Evolutionary conservation across 345 rosid genomes (phyloP).

Genomic region (Conringia planisiliqua): DNA sequence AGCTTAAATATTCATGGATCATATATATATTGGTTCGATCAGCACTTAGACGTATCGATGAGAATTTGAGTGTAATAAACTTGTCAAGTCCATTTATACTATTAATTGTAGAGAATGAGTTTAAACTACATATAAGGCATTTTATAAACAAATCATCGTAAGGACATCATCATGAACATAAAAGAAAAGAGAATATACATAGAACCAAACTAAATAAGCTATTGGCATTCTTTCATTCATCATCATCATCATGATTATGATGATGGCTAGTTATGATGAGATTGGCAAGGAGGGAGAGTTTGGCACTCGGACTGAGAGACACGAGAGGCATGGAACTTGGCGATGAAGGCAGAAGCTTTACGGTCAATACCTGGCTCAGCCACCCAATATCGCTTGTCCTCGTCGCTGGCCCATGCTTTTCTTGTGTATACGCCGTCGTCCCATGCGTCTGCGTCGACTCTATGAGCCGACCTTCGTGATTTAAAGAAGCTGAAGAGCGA

Average conservation of each 20-base stretch:
- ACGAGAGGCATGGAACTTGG: constrained; percentile 47
- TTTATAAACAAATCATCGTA: constrained; percentile 17
- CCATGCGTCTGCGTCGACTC: constrained; percentile 15
- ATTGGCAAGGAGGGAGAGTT: constrained; percentile 30
- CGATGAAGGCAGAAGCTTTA: constrained; percentile 53
- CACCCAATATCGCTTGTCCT: constrained; percentile 41
- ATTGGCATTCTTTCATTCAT: neutral
- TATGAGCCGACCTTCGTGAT: constrained; percentile 29
- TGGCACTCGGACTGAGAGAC: constrained; percentile 43
- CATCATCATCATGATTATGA: neutral
- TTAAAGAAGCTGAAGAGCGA: constrained; percentile 42
- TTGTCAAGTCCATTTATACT: neutral
- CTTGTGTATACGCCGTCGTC: constrained; percentile 29
- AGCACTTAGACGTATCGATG: neutral
- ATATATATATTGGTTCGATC: neutral
- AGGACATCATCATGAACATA: neutral
- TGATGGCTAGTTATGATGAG: constrained; percentile 23
- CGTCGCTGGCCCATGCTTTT: constrained; percentile 48
- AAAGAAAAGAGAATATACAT: constrained; percentile 23
- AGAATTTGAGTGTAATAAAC: neutral
- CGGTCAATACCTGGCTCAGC: constrained; percentile 51
- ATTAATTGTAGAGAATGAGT: neutral
- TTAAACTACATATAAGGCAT: constrained; percentile 1
- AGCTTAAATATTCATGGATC: neutral
- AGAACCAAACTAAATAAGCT: constrained; percentile 1